These are phyloP conservation scores for Didymella pomorum DNA, from an alignment of 2,329 filamentous ascomycete genomes.

Conservation along the genomic window DNA sequence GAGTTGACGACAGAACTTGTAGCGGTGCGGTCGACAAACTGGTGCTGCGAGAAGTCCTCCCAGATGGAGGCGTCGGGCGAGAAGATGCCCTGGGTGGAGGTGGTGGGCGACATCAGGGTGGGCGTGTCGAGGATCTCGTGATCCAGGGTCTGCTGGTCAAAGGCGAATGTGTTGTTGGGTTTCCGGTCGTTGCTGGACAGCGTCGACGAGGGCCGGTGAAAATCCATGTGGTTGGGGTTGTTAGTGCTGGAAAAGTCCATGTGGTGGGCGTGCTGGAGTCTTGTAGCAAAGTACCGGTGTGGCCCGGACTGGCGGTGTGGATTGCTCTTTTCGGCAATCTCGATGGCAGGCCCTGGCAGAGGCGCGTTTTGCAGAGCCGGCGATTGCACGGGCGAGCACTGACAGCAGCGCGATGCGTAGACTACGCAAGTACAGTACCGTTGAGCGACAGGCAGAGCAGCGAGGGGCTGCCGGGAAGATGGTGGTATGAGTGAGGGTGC, in stretches of 20 bases:
- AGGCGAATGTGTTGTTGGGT: constrained; percentile 49
- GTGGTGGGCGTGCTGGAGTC: constrained; percentile 34
- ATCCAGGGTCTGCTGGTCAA: constrained; percentile 61
- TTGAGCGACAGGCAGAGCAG: constrained; percentile 6
- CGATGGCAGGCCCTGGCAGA: constrained; percentile 27
- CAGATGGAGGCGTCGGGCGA: constrained; percentile 60
- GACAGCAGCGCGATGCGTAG: constrained; percentile 6
- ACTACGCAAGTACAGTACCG: not conserved
- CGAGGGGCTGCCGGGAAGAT: constrained; percentile 9
- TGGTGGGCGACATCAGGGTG: constrained; percentile 59
- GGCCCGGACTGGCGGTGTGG: constrained; percentile 51
- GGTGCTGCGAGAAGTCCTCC: constrained; percentile 56
- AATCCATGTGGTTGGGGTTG: constrained; percentile 47
- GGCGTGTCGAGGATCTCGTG: constrained; percentile 51
- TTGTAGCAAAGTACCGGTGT: constrained; percentile 54
- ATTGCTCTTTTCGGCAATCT: constrained; percentile 46
- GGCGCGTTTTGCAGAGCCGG: constrained; percentile 14
- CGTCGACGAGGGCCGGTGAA: constrained; percentile 49
- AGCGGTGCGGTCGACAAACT: constrained; percentile 50
- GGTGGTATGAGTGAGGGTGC: constrained; percentile 26
- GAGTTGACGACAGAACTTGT: constrained; percentile 50
- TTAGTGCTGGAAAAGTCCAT: constrained; percentile 46
- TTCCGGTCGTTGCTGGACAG: constrained; percentile 49
- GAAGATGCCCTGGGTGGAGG: constrained; percentile 59
- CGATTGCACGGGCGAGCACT: constrained; percentile 12